Conservation (phyloP, 148 eudicot species). For the Rhododendron williamsianum region DNA sequence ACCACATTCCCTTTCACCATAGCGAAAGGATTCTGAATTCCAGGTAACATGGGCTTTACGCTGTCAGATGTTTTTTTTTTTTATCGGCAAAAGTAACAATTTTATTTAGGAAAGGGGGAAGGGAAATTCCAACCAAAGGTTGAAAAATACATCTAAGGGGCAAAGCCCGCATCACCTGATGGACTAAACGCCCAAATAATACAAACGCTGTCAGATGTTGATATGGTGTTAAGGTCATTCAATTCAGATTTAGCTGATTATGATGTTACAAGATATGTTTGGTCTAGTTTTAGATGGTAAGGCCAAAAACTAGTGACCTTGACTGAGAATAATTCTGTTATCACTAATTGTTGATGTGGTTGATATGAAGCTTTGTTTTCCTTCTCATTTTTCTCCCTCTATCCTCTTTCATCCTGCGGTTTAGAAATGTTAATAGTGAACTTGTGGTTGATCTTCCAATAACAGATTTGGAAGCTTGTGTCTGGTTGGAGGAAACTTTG, state of each 20-base stretch:
- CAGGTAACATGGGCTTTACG: background rate
- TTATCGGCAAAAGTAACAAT: too few species aligned
- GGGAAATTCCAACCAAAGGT: too few species aligned
- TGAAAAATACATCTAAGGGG: too few species aligned
- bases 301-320: background rate
- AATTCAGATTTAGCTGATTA: background rate
- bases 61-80: background rate
- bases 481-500: conserved; percentile 79
- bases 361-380: background rate
- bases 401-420: background rate
- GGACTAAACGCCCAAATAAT: too few species aligned
- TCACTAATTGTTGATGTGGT: background rate
- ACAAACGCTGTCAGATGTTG: background rate
- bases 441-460: conserved; percentile 2
- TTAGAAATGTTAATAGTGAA: background rate
- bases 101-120: too few species aligned
- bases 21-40: background rate
- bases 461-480: conserved; percentile 92
- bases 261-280: background rate
- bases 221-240: background rate
- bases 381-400: background rate
- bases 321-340: background rate
- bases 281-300: background rate
- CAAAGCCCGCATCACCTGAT: too few species aligned
- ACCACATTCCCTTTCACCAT: background rate